Base-by-base conservation (phyloP, 352 stramenopile genomes). In the Globisporangium splendens region DNA sequence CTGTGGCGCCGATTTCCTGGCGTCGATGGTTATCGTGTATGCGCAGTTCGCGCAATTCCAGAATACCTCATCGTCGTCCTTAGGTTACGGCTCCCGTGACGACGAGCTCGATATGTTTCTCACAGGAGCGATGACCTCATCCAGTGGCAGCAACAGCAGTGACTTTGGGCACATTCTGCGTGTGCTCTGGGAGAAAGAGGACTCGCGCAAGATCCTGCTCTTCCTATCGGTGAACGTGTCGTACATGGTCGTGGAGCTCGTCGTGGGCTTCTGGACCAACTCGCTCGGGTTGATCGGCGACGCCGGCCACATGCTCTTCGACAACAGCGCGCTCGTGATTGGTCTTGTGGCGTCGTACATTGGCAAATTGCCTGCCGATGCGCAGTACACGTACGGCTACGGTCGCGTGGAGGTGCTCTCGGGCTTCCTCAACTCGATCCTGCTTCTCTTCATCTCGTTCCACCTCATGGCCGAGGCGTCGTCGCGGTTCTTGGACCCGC, bases 191-290 rank as follows among this genome's bases (percentile, higher is more conserved):
- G 55, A 55, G 13, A 70, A 72, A 49, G 73, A 79, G 15, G 71
- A 86, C 51, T 93, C 84, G 31, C 79, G 76, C 31, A 88, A 86
- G 50, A 91, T 93, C 61, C 68, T 95, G 17, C 75, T 93, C 41
- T 96, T 94, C 58, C 65, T 91, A 33, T 86, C 72, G 10, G 73
- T 89, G 33, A 92, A 91, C 62, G 69, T 93, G 42, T 73, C 68
- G 49, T 95, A 93, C 68, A 96, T 96, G 88, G 83, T 95, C 48
- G 73, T 96, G 31, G 88, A 96, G 50, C 72, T 96, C 21, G 73
- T 73, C 8, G 88, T 94, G 10, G 88, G 86, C n/a, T 71, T 93
- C 31, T 88, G 73, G 62, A 90, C 81, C 14, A 93, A 94, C 57
- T 93, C 88, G 24, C 70, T 96, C 18, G 88, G 85, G 3, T 78